Evolutionary conservation across 441 rosid species (phyloP), one percentile per base, ranked within the genome.

Genomic region (Erodium trifolium): DNA sequence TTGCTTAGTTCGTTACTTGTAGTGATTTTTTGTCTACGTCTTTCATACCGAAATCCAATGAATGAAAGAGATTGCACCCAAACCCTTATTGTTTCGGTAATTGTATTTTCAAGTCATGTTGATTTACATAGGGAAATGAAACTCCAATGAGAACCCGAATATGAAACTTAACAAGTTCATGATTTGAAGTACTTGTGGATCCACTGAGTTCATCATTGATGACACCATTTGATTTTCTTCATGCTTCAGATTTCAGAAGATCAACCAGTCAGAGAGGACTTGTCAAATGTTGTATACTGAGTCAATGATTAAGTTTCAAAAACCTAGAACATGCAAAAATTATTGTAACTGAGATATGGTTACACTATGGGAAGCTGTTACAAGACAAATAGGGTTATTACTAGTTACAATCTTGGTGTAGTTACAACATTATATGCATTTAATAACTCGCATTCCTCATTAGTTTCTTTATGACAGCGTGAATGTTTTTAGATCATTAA

Each of bases 41-140:
- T 16, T 55, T 55, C 63, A 55, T 17, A 55, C 63, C 6, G 23
- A 7, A 55, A 55, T n/a, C 9, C 63, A 55, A 17, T 55, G 63
- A 55, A 55, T 55, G 63, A 55, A 55, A 55, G 63, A 16, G 63
- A 16, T 55, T 55, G 63, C 63, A 17, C 23, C 14, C 19, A 55
- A 55, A 55, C 14, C 27, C 3, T 17, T 55, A 11, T 17, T 18
- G 63, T 55, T 55, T 55, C 11, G 9, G 19, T 5, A 16, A 16
- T 17, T 55, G 10, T 55, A 18, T 17, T 55, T 55, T 6, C 11
- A 18, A 17, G 9, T 14, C 23, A 55, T 55, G 27, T 19, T 16
- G 9, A 55, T 55, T 55, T 55, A 55, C 23, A 18, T n/a, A 55
- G 63, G 2, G 9, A 37, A 37, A 37, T 37, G 41, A 7, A 37